A percentile compares a stretch with the other conserved stretches of the same genome.
These are phyloP conservation scores for Globisporangium uncinulatum DNA, from an alignment of 352 stramenopile genomes.

Conservation along the genomic window DNA sequence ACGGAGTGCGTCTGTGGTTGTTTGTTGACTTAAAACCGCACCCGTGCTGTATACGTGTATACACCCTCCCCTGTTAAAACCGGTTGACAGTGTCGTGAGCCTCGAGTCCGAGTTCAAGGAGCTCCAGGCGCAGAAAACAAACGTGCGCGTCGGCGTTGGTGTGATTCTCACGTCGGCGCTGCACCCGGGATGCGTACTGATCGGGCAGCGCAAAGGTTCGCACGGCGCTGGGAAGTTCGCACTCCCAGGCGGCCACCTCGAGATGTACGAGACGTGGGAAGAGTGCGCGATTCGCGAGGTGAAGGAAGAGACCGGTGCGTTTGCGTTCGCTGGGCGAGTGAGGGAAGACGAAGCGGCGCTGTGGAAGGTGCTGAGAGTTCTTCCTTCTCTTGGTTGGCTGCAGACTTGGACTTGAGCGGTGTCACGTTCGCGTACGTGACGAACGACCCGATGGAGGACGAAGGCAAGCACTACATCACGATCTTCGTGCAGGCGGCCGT, in stretches of 20 bases:
- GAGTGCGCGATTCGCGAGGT: constrained; percentile 75
- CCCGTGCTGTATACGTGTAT: not conserved
- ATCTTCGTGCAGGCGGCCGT: constrained; percentile 77
- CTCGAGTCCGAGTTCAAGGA: constrained; percentile 59
- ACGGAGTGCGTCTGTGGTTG: not conserved
- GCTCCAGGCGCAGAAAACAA: constrained; percentile 46
- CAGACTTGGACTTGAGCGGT: constrained; percentile 56
- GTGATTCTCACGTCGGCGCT: constrained; percentile 63
- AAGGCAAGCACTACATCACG: constrained; percentile 84
- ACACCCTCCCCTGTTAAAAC: not conserved
- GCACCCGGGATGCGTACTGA: constrained; percentile 63
- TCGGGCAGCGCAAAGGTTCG: constrained; percentile 66
- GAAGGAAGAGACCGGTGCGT: constrained; percentile 72
- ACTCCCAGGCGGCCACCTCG: constrained; percentile 70
- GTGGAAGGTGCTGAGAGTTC: not conserved
- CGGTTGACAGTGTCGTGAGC: constrained; percentile 27
- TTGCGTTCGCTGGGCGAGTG: constrained; percentile 1
- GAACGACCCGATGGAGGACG: constrained; percentile 78
- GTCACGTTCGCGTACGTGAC: constrained; percentile 65
- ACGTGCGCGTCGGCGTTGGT: constrained; percentile 72
- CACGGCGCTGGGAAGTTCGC: constrained; percentile 72
- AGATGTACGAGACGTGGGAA: constrained; percentile 81
- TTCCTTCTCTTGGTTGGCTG: no score
- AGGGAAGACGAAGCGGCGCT: not conserved
- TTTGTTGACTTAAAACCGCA: not conserved